Conservation (phyloP, 2,329 filamentous ascomycete genomes). For the Fusarium torulosum region DNA sequence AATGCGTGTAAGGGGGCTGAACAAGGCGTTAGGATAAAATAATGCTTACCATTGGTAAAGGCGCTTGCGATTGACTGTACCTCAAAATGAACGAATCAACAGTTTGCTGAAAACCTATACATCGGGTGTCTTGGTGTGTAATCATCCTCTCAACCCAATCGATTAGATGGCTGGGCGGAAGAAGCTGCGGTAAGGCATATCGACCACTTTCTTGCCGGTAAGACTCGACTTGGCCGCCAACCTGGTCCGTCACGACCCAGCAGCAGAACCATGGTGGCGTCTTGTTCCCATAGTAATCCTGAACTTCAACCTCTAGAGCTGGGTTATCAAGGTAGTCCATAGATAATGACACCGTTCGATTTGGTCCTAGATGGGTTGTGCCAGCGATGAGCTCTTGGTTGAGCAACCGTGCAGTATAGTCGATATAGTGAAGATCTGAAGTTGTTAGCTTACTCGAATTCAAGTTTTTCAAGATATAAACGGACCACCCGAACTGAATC, state of each 20-base stretch:
- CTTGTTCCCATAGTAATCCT: conserved; percentile 45
- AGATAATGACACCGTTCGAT: conserved; percentile 43
- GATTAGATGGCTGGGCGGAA: conserved; percentile 39
- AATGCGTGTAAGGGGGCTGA: conserved; percentile 7
- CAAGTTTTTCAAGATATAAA: neutral
- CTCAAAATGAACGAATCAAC: conserved; percentile 47
- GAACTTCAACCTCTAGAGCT: conserved; percentile 42
- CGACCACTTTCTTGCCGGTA: conserved; percentile 46
- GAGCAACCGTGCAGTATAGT: conserved; percentile 46
- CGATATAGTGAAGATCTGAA: conserved; percentile 49
- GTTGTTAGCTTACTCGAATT: neutral
- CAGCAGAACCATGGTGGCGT: conserved; percentile 47
- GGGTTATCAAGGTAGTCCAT: conserved; percentile 49
- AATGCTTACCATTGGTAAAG: conserved; percentile 44
- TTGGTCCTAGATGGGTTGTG: conserved; percentile 47
- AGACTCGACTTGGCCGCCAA: conserved; percentile 46
- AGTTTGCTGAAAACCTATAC: conserved; percentile 48
- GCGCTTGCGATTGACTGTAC: conserved; percentile 41
- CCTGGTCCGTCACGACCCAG: conserved; percentile 48
- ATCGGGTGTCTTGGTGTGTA: conserved; percentile 41
- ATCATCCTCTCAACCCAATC: conserved; percentile 47
- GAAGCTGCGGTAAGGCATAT: conserved; percentile 46
- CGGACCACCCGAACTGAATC: conserved; percentile 47
- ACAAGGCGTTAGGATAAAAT: neutral
- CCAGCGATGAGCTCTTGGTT: conserved; percentile 48